Conservation (phyloP, 768 basidiomycete species). For the Termitomyces sp. region DNA sequence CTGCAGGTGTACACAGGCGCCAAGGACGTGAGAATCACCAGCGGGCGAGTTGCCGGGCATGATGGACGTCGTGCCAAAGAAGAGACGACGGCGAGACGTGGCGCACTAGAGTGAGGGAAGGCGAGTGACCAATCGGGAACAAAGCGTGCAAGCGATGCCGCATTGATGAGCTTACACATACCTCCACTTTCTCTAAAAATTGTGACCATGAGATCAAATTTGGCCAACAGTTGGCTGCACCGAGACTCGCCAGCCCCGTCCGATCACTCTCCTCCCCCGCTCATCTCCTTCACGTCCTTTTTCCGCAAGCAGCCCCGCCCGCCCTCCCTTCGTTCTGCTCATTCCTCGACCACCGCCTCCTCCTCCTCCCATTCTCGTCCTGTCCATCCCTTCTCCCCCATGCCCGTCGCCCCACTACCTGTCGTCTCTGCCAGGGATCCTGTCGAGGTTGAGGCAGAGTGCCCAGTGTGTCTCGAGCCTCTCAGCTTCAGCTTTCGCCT, state of each 20-base stretch:
- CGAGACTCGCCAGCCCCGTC: slow-evolving; percentile 31
- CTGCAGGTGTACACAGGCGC: background rate
- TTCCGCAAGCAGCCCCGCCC: slow-evolving; percentile 46
- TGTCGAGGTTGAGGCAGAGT: slow-evolving; percentile 81
- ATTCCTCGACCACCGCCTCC: slow-evolving; percentile 42
- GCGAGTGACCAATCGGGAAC: background rate
- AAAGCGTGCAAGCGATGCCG: background rate
- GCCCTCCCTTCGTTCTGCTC: slow-evolving; percentile 48
- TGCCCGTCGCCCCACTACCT: slow-evolving; percentile 65
- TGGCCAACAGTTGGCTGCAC: slow-evolving; percentile 35
- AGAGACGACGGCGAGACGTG: too few relatives aligned
- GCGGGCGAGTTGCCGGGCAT: background rate
- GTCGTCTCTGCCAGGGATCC: slow-evolving; percentile 65
- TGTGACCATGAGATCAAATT: slow-evolving; percentile 35
- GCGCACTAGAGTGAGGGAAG: too few relatives aligned
- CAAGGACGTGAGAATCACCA: background rate
- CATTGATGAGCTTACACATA: background rate
- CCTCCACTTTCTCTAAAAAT: background rate
- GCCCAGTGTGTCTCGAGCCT: slow-evolving; percentile 95
- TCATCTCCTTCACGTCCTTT: slow-evolving; percentile 40
- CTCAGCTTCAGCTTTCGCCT: slow-evolving; percentile 90
- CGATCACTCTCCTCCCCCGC: slow-evolving; percentile 30
- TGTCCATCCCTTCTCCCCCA: slow-evolving; percentile 54
- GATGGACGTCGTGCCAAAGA: too few relatives aligned
- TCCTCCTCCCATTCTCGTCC: slow-evolving; percentile 34